A percentile compares a stretch with the other conserved stretches of the same genome.
Conservation (phyloP, 2,329 filamentous ascomycete genomes). For the Diaporthe destruens region DNA sequence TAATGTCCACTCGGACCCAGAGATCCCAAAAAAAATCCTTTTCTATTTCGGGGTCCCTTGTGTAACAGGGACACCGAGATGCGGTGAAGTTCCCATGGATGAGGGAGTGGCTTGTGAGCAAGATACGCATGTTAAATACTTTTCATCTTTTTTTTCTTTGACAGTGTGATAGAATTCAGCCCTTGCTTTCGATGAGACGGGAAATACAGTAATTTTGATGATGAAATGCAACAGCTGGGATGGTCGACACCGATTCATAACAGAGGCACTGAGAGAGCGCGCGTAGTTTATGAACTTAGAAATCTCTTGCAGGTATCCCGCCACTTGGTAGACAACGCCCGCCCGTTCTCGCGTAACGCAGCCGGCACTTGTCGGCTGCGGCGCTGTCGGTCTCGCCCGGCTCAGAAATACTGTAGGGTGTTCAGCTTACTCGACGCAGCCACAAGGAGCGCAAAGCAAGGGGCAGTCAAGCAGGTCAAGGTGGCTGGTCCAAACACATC, state of each 20-base stretch:
- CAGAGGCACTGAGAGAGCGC: background rate
- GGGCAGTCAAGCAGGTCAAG: background rate
- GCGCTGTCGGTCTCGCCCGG: background rate
- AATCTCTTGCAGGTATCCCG: background rate
- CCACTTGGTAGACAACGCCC: background rate
- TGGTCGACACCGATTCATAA: background rate
- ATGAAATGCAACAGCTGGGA: background rate
- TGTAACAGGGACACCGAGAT: conserved; percentile 4
- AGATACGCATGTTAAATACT: background rate
- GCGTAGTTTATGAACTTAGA: no score
- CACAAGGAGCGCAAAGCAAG: conserved; percentile 5
- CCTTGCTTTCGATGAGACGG: background rate
- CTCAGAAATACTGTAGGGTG: background rate
- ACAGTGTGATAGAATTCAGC: background rate
- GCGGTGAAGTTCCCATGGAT: background rate
- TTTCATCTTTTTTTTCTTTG: background rate
- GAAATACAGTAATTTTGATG: background rate
- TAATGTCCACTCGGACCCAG: background rate
- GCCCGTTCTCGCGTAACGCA: background rate
- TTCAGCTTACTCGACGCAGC: background rate
- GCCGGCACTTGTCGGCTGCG: conserved; percentile 7
- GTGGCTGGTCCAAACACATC: conserved; percentile 12
- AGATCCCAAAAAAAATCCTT: background rate
- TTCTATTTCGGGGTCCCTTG: background rate
- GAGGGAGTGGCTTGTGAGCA: background rate